Base-by-base conservation (phyloP, 345 rosid species). In the Rhodomyrtus tomentosa region DNA sequence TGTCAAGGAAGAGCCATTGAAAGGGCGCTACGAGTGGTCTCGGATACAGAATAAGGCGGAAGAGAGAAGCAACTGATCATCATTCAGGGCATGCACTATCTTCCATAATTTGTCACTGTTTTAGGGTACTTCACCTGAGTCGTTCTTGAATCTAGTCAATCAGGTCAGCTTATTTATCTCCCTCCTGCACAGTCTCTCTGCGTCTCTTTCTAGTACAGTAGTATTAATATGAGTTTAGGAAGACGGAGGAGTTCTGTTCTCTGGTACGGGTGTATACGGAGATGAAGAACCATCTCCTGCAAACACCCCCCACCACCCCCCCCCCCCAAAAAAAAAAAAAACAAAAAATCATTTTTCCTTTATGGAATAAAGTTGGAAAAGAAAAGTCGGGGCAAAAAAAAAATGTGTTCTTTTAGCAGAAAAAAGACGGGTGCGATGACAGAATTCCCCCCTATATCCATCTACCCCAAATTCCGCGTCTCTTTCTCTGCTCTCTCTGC, bases 1-100 rank as follows among this genome's bases (percentile, higher is more conserved):
- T 15, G 91, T 80, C 83, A 88, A 90, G 89, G 97, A 93, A 85
- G 88, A 89, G 87, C 94, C 97, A n/a, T 55, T 91, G 90, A 90
- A 94, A 85, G 97, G 97, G 84, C 94, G 95, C 58, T 87, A 85
- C 89, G 84, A 87, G 86, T 87, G 89, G 89, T 56, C 51, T 49
- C 82, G 81, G 50, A 42, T 83, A 42, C 45, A 8, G 45, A 68
- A 10, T 4, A 18, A 18, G 40, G 45, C 76, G 24, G 76, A 38
- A 2, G 76, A 21, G 76, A 68, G 45, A 81, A 27, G 83, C 59
- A 42, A 81, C 56, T 81, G 56, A 81, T 51, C 56, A 14, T 54
- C 55, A 12, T 51, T 15, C 56, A 27, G 16, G 55, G 52, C 81
- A 81, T 81, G 56, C 45, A 18, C 83, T 68, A 32, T 68, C 76